Conservation (phyloP, 805 yeast genomes). For the Komagataella kurtzmanii region DNA sequence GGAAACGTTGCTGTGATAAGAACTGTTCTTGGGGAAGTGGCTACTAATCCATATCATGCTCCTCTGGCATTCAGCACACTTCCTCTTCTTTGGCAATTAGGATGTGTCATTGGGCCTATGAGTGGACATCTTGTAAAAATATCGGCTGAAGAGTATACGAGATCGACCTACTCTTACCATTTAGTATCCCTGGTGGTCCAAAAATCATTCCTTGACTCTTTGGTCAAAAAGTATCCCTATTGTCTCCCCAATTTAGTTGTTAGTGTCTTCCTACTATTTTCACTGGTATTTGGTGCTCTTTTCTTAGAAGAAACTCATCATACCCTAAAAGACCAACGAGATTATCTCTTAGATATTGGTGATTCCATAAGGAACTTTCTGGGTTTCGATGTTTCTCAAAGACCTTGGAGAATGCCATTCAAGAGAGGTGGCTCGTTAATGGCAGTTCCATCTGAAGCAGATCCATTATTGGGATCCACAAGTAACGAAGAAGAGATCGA, state of each 20-base stretch:
- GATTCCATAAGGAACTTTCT: constrained; percentile 15
- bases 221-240: constrained; percentile 29
- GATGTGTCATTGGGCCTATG: constrained; percentile 48
- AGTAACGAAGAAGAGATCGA: background rate
- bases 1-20: constrained; percentile 57
- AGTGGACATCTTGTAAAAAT: constrained; percentile 24
- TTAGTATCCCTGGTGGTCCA: background rate
- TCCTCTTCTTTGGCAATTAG: constrained; percentile 50
- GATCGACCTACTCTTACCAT: background rate
- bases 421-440: background rate
- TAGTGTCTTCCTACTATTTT: constrained; percentile 19
- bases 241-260: constrained; percentile 40
- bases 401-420: constrained; percentile 7
- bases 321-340: constrained; percentile 21
- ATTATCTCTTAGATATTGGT: constrained; percentile 31
- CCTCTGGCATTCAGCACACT: constrained; percentile 49
- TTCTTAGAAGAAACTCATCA: constrained; percentile 43
- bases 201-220: constrained; percentile 7
- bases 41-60: constrained; percentile 42
- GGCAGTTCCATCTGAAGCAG: background rate
- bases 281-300: constrained; percentile 25
- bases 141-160: constrained; percentile 4
- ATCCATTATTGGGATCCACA: background rate
- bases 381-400: constrained; percentile 6
- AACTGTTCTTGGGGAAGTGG: constrained; percentile 49